Evolutionary conservation across 1,284 basidiomycete genomes (phyloP).

Genomic region (Cryptococcus depauperatus): DNA sequence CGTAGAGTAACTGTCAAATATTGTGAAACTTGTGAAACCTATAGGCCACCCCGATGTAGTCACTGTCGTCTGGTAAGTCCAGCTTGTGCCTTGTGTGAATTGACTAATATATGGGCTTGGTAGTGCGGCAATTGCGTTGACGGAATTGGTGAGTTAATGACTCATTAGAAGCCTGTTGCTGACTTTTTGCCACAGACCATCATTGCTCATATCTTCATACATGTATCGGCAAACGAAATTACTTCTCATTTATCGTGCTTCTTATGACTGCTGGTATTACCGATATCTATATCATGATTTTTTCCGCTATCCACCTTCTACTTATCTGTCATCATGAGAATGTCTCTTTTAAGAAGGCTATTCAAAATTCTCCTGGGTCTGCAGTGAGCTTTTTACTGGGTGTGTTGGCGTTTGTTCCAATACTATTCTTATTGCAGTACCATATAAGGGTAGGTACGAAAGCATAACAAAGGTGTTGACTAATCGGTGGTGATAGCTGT

Average conservation of each 20-base stretch:
- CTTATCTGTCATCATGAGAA: slow-evolving; percentile 54
- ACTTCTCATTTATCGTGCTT: slow-evolving; percentile 77
- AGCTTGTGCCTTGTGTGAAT: slow-evolving; percentile 5
- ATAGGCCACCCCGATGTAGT: slow-evolving; percentile 80
- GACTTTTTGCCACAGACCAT: slow-evolving; percentile 55
- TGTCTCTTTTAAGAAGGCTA: slow-evolving; percentile 54
- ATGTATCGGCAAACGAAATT: slow-evolving; percentile 84
- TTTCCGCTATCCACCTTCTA: slow-evolving; percentile 70
- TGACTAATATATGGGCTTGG: background rate
- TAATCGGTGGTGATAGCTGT: slow-evolving; percentile 49
- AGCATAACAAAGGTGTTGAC: background rate
- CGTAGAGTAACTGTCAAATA: slow-evolving; percentile 76
- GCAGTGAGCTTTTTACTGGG: slow-evolving; percentile 67
- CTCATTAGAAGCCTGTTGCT: background rate
- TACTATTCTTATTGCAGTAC: slow-evolving; percentile 67
- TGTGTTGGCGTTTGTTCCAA: slow-evolving; percentile 66
- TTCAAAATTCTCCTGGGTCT: slow-evolving; percentile 60
- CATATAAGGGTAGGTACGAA: slow-evolving; percentile 63
- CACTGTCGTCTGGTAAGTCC: slow-evolving; percentile 77
- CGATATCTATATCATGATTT: slow-evolving; percentile 65
- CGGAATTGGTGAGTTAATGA: slow-evolving; percentile 44
- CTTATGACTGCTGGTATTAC: slow-evolving; percentile 61
- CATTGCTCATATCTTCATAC: slow-evolving; percentile 95
- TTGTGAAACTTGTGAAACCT: slow-evolving; percentile 79
- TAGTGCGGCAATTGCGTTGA: slow-evolving; percentile 93